These are phyloP conservation scores for Trichoderma harzianum DNA, from an alignment of 2,329 filamentous ascomycete species.

Conservation along the genomic window DNA sequence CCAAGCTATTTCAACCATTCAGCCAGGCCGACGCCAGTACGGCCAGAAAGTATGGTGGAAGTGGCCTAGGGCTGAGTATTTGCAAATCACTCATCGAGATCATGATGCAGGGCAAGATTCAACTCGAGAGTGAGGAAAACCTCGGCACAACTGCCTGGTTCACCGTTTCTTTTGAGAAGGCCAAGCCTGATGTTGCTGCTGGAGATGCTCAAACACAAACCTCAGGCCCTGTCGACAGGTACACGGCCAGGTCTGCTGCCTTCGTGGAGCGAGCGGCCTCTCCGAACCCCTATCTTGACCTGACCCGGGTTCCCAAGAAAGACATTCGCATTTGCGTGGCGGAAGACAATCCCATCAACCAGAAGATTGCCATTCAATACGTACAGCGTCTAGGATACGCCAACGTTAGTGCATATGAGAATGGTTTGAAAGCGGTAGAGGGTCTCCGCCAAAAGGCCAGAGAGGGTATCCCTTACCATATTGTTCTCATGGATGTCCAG, in stretches of 20 bases:
- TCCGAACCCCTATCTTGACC: slow-evolving; percentile 54
- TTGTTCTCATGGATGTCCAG: slow-evolving; percentile 93
- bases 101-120: slow-evolving; percentile 83
- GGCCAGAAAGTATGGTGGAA: slow-evolving; percentile 86
- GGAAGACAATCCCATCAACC: slow-evolving; percentile 93
- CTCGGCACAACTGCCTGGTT: slow-evolving; percentile 74
- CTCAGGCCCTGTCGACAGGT: slow-evolving; percentile 36
- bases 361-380: slow-evolving; percentile 90
- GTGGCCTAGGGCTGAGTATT: slow-evolving; percentile 85
- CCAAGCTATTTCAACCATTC: slow-evolving; percentile 87
- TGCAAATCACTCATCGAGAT: slow-evolving; percentile 93
- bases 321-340: slow-evolving; percentile 87
- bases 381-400: slow-evolving; percentile 81
- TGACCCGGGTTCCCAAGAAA: slow-evolving; percentile 70
- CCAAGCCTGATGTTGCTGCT: slow-evolving; percentile 57
- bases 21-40: slow-evolving; percentile 90
- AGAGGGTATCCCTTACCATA: slow-evolving; percentile 76
- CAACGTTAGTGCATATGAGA: slow-evolving; percentile 80
- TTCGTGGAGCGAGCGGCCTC: slow-evolving; percentile 39
- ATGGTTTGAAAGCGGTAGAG: slow-evolving; percentile 83
- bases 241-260: slow-evolving; percentile 28
- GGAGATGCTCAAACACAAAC: slow-evolving; percentile 48
- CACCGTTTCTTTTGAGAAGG: slow-evolving; percentile 81
- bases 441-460: slow-evolving; percentile 70
- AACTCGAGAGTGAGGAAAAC: slow-evolving; percentile 70